Evolutionary conservation across 2,329 filamentous ascomycete species (phyloP), one percentile per base, ranked within the genome.

Genomic region (Xylaria sp.): DNA sequence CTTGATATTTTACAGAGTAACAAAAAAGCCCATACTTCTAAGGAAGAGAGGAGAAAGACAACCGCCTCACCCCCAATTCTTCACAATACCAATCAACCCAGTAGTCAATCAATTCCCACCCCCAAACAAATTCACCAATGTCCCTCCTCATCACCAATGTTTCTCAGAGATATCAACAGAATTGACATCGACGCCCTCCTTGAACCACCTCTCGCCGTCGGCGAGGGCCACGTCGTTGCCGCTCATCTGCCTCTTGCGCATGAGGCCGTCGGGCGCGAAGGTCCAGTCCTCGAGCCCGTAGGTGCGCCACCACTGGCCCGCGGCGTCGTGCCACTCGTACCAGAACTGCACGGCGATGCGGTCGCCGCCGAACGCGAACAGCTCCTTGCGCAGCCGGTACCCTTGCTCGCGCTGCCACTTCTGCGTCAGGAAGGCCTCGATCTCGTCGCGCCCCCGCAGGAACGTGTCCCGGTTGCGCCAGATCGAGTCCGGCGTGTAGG

Each of bases 201-300:
- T 86, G 75, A 90, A 93, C 90, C 91, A 93, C 49, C 91, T 83
- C 76, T 90, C 87, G 39, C 77, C 81, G 29, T 90, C 86, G 0
- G 67, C 72, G 59, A 92, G 90, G 74, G 84, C 85, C 42, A 92
- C 83, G 77, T 93, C 89, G 69, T 92, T 92, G 0, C 87, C 91
- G 74, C 90, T 92, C 90, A 93, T 93, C 82, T 90, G 87, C 51
- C 90, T 80, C 83, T 92, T 93, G 66, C 86, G 81, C 90, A 93
- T 93, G 56, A 87, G 80, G 0, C 91, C 91, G 72, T 92, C 86
- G 1, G 85, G 82, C 0, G 87, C 88, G 78, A 92, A 93, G 0
- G 90, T 93, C 91, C 90, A 93, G 75, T 93, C 90, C 75, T 93
- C 91, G 11, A 96, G 85, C 0, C 93, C 93, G 74, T 96, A 96